Evolutionary conservation across 768 basidiomycete genomes (phyloP).

Genomic region (Roridomyces roridus): DNA sequence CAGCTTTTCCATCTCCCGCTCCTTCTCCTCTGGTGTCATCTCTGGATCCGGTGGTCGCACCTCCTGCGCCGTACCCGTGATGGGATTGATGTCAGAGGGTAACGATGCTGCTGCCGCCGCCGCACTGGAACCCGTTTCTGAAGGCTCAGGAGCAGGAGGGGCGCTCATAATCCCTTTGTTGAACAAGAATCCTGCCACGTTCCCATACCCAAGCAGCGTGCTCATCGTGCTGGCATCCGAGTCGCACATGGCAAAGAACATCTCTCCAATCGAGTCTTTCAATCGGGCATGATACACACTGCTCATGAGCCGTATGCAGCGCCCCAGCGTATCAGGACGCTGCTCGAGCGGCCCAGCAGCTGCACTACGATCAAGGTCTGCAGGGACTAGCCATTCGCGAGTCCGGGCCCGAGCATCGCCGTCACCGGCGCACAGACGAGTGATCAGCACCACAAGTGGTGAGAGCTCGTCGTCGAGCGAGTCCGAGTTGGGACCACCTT

Average conservation of each 20-base stretch:
- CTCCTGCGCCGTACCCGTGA: slow-evolving; percentile 75
- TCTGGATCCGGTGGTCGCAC: slow-evolving; percentile 45
- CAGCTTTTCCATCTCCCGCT: slow-evolving; percentile 89
- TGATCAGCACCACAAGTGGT: slow-evolving; percentile 79
- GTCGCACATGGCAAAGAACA: slow-evolving; percentile 85
- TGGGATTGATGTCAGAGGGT: slow-evolving; percentile 73
- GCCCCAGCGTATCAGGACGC: slow-evolving; percentile 76
- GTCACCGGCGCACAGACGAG: slow-evolving; percentile 71
- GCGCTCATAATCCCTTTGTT: slow-evolving; percentile 83
- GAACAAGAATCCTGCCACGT: slow-evolving; percentile 94
- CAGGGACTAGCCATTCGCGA: slow-evolving; percentile 75
- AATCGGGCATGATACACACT: slow-evolving; percentile 76
- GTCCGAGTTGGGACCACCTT: slow-evolving; percentile 47
- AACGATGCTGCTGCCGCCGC: slow-evolving; percentile 37
- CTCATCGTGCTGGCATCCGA: slow-evolving; percentile 79
- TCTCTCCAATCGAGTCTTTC: slow-evolving; percentile 83
- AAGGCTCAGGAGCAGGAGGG: slow-evolving; percentile 44
- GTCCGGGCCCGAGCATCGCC: slow-evolving; percentile 60
- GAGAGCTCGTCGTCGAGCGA: slow-evolving; percentile 79
- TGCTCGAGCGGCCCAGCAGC: slow-evolving; percentile 66
- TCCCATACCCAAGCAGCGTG: slow-evolving; percentile 91
- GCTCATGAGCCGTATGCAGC: slow-evolving; percentile 77
- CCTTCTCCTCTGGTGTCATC: slow-evolving; percentile 97
- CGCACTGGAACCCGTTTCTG: slow-evolving; percentile 36
- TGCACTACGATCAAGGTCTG: slow-evolving; percentile 76